Evolutionary conservation across 2,329 filamentous ascomycete genomes (phyloP), one percentile per base, ranked within the genome.

Genomic region (Penicillium fuscoglaucum): DNA sequence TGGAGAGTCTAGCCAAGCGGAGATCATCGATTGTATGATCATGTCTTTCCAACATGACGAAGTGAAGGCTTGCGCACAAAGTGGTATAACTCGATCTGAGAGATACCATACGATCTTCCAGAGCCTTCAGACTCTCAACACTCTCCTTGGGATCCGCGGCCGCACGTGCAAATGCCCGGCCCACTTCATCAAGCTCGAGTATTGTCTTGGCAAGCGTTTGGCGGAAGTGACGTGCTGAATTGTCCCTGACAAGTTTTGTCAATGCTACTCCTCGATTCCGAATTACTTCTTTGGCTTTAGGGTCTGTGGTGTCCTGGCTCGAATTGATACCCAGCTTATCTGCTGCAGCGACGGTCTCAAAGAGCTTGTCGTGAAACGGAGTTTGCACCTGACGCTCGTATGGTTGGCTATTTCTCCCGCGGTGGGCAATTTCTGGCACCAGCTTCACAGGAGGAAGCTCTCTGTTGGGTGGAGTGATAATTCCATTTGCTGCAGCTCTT

Each of bases 11-110:
- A 24, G 62, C 55, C 17, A 82, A 63, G 62, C 84, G 82, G 45
- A 80, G 71, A 67, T 87, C 85, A 66, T 90, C 86, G 31, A 79
- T 48, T 75, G 39, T n/a, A 17, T 55, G 55, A 1, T 61, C 59
- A 46, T 59, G 13, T 17, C 66, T 68, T 57, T 65, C 79, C 21
- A 58, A 65, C 70, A 74, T 57, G 71, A 72, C 55, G 35, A 68
- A 67, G 28, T 83, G 54, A 2, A 58, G n/a, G 7, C 57, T 31
- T n/a, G 63, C 46, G 7, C 44, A 12, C n/a, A 51, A 26, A 12
- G 51, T 19, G 1, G 28, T 6, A 24, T 35, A 52, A 33, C 9
- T 21, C 12, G 44, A 50, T 45, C 60, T 26, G 21, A 62, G 31
- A n/a, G 58, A 39, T 9, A 49, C 58, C 10, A 71, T 59, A 4